These are phyloP conservation scores for Stylosanthes scabra DNA, from an alignment of 331 rosid species.

Conservation along the genomic window DNA sequence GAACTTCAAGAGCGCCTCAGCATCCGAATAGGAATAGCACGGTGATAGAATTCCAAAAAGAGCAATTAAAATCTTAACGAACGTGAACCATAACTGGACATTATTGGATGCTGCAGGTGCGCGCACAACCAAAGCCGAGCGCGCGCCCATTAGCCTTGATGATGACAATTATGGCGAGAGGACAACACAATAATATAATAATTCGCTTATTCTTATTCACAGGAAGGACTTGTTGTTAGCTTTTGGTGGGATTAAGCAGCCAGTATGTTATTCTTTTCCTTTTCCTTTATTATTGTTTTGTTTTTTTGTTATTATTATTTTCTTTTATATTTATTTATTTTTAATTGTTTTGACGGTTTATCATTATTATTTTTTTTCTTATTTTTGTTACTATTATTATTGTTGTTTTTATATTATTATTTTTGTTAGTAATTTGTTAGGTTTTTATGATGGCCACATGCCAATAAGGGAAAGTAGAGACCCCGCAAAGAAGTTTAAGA, in stretches of 20 bases:
- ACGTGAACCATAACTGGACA: not conserved
- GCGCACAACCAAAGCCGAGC: constrained; percentile 73
- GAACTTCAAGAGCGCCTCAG: constrained; percentile 63
- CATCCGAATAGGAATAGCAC: constrained; percentile 44
- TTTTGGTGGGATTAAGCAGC: constrained; percentile 17
- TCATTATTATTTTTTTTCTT: not conserved
- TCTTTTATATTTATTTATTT: not conserved
- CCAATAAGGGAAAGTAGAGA: constrained; percentile 25
- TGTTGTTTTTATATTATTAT: constrained; percentile 15
- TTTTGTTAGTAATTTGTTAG: not conserved
- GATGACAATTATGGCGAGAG: not conserved
- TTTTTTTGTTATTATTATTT: not conserved
- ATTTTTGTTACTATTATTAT: not conserved
- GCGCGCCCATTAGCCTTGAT: constrained; percentile 78
- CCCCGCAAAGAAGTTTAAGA: constrained; percentile 24
- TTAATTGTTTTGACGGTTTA: not conserved
- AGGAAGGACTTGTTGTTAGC: not conserved
- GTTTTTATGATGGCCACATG: not conserved
- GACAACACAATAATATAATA: not conserved
- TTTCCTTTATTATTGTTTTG: not conserved
- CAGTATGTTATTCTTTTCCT: constrained; percentile 12
- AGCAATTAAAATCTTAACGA: not conserved
- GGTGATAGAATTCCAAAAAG: constrained; percentile 24
- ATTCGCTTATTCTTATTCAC: constrained; percentile 17
- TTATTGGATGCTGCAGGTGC: constrained; percentile 55